Evolutionary conservation across 176 grass and related monocot genomes (phyloP).

Genomic region (Elymus sibiricus): DNA sequence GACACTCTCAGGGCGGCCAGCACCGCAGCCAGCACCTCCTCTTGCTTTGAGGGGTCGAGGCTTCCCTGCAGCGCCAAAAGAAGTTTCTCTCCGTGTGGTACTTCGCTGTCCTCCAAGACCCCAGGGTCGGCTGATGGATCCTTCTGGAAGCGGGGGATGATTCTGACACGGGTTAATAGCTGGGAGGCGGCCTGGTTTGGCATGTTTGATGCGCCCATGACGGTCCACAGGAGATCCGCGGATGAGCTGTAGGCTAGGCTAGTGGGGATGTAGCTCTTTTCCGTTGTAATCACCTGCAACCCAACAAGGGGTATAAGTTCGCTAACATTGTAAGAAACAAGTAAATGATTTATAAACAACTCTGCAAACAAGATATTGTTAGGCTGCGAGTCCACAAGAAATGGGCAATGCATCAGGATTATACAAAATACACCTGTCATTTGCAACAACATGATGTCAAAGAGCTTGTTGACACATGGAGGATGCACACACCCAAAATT

Average conservation of each 20-base stretch:
- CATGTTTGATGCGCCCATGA: slow-evolving; percentile 89
- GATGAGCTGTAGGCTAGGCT: slow-evolving; percentile 54
- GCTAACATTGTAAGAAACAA: neutral
- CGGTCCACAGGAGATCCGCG: slow-evolving; percentile 52
- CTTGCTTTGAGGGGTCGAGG: slow-evolving; percentile 51
- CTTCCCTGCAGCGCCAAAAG: slow-evolving; percentile 75
- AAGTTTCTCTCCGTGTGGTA: slow-evolving; percentile 67
- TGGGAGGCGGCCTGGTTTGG: slow-evolving; percentile 33
- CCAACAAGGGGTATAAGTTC: neutral
- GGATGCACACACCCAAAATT: neutral
- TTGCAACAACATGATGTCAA: neutral
- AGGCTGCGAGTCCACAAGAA: neutral
- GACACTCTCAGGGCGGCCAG: slow-evolving; percentile 59
- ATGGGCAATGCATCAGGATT: too few species aligned
- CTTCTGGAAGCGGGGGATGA: slow-evolving; percentile 30
- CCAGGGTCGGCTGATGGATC: slow-evolving; percentile 24
- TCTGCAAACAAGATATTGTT: neutral
- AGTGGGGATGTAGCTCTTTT: slow-evolving; percentile 80
- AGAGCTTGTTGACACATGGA: neutral
- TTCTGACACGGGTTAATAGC: slow-evolving; percentile 55
- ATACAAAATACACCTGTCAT: neutral
- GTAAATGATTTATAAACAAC: neutral
- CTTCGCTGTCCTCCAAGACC: slow-evolving; percentile 50
- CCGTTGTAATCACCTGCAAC: slow-evolving; percentile 57
- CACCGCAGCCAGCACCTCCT: slow-evolving; percentile 59